Evolutionary conservation across 2,329 filamentous ascomycete genomes (phyloP).

Genomic region (Neofusicoccum laricinum): DNA sequence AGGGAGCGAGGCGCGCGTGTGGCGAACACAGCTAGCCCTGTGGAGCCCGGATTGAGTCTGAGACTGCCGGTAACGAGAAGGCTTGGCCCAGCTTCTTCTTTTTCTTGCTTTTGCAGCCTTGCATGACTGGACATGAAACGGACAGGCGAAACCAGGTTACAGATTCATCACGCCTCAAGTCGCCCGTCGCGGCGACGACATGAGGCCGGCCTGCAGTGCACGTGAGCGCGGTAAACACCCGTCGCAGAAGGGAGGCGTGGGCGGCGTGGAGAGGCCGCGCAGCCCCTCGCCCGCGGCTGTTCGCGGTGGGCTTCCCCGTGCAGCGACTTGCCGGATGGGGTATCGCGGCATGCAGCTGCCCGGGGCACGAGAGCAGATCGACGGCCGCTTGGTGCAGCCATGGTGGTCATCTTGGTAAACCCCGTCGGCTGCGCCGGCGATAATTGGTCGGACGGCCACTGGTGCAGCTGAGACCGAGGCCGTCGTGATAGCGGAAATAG

Average conservation of each 20-base stretch:
- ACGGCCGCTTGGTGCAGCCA: neutral
- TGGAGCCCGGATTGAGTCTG: conserved; percentile 4
- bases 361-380: conserved; percentile 1
- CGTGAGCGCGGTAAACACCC: neutral
- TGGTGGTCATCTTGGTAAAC: neutral
- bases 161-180: conserved; percentile 9
- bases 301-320: neutral
- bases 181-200: neutral
- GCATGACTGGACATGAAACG: conserved; percentile 14
- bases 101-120: conserved; percentile 12
- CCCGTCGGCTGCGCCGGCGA: neutral
- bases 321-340: neutral
- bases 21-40: conserved; percentile 8
- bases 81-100: conserved; percentile 6
- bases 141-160: conserved; percentile 12
- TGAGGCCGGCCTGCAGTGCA: neutral
- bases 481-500: conserved; percentile 3
- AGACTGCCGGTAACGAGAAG: conserved; percentile 11
- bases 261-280: neutral
- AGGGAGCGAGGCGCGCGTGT: conserved; percentile 7
- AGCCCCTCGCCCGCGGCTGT: conserved; percentile 7
- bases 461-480: conserved; percentile 8
- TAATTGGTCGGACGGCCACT: neutral
- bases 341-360: conserved; percentile 8
- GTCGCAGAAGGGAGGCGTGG: neutral